phyloP scores from a whole-genome alignment of 2,329 filamentous ascomycete genomes.

The Neoscytalidium dimidiatum region DNA sequence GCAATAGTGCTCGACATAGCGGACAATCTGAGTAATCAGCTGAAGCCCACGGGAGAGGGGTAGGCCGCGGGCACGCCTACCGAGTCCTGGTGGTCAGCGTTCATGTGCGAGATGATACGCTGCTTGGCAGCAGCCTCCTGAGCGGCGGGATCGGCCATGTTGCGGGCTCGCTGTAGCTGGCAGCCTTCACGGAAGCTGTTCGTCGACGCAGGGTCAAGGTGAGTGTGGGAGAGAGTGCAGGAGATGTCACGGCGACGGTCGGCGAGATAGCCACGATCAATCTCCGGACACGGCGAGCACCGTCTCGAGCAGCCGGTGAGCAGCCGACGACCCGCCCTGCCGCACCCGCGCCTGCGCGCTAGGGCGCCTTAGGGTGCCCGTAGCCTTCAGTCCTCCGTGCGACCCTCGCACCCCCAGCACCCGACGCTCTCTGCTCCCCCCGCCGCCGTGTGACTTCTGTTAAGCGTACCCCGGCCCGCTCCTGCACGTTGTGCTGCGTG shows the following conservation, averaged over 20 bases:
- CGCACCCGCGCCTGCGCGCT: too few species aligned
- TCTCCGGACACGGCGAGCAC: background rate
- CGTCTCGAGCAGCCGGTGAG: background rate
- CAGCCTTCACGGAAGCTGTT: background rate
- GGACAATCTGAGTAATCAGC: slow-evolving; percentile 50
- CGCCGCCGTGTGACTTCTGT: background rate
- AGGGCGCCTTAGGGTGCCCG: too few species aligned
- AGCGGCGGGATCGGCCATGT: slow-evolving; percentile 34
- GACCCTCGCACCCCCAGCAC: background rate
- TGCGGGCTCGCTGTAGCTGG: background rate
- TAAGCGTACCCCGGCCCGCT: background rate
- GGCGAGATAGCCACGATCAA: slow-evolving; percentile 11
- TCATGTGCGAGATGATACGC: slow-evolving; percentile 82
- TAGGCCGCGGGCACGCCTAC: slow-evolving; percentile 33
- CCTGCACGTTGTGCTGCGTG: background rate
- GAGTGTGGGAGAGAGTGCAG: background rate
- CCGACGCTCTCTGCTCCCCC: slow-evolving; percentile 4
- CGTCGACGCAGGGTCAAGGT: background rate
- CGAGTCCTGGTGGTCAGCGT: slow-evolving; percentile 74
- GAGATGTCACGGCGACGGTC: background rate
- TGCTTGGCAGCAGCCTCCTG: slow-evolving; percentile 54
- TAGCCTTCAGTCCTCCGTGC: too few species aligned
- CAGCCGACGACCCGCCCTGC: background rate
- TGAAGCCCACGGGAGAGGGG: background rate
- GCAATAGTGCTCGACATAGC: slow-evolving; percentile 76